Evolutionary conservation across 257 asterid genomes (phyloP), one percentile per base, ranked within the genome.

Genomic region (Penstemon davidsonii): DNA sequence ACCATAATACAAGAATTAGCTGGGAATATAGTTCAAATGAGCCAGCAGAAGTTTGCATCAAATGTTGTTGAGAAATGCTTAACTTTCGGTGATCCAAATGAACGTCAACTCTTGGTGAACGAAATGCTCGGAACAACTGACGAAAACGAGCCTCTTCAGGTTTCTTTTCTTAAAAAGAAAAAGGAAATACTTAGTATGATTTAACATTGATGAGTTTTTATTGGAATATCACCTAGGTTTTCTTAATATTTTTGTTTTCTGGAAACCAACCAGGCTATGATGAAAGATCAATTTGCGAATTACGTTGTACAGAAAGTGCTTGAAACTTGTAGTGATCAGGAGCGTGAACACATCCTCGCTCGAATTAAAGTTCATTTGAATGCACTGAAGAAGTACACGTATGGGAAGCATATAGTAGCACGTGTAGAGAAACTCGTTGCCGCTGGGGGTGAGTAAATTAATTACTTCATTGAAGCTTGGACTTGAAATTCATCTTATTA

Each of bases 381-480:
- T 68, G 96, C 89, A 11, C 77, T 91, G 60, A 91, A 88, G 79
- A 83, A 87, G 69, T 88, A 85, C 71, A 86, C 97, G 3, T 91
- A 86, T 5, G 97, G 97, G 63, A 91, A 88, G 81, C 97, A 91
- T 69, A 88, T 88, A 3, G 91, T 91, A 33, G 86, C 96, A 53
- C 96, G 97, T 57, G 93, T 88, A 39, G 97, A 91, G 89, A 91
- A 88, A 75, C 96, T 91, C 39, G 96, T 91, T 55, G 89, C 95
- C 41, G 82, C 96, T 71, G 97, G 97, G 76, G 97, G 97, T 88
- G 82, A 15, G 8, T 40, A 53, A 11, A 52, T 59, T n/a, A 39
- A 60, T 4, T 43, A 54, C 15, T 40, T 39, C 8, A n/a, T 39
- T 41, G 54, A 2, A 10, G 11, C 18, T 33, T 25, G 33, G 33